phyloP scores from a whole-genome alignment of 2,329 filamentous ascomycete genomes.

The Sporothrix phasma region DNA sequence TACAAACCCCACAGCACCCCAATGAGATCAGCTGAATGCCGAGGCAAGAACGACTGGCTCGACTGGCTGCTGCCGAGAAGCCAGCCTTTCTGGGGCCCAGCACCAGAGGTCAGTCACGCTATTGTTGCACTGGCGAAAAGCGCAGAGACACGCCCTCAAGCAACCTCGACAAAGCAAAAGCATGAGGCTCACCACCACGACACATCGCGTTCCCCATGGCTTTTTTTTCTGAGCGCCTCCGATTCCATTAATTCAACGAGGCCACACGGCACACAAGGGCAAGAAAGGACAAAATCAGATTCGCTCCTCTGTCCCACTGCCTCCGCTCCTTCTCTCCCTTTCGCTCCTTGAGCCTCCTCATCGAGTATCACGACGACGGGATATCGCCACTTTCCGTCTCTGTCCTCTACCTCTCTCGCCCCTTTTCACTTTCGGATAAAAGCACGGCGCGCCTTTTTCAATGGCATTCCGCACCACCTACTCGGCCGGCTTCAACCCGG shows the following conservation, averaged over 20 bases:
- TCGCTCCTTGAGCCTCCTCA: neutral
- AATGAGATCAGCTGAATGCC: constrained; percentile 17
- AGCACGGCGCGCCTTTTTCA: constrained; percentile 2
- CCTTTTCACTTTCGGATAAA: neutral
- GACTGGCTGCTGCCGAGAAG: constrained; percentile 10
- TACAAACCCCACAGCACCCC: constrained; percentile 9
- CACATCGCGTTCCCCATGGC: constrained; percentile 11
- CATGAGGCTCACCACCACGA: constrained; percentile 2
- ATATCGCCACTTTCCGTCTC: neutral
- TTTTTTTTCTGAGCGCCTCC: neutral
- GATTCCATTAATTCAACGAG: constrained; percentile 4
- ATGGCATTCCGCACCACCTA: constrained; percentile 38
- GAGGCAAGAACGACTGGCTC: constrained; percentile 14
- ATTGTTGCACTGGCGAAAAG: neutral
- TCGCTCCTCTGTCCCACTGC: neutral
- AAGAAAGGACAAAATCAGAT: neutral
- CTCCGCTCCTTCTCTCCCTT: neutral
- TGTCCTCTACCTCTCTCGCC: too few relatives aligned
- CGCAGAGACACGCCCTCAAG: neutral
- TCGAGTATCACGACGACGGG: neutral
- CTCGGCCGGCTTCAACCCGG: constrained; percentile 37
- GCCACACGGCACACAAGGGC: neutral
- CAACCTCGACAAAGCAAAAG: neutral
- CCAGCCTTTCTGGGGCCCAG: constrained; percentile 2
- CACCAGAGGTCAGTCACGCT: constrained; percentile 9